Conservation (phyloP, 2,329 filamentous ascomycete genomes). For the Paraconiothyrium sp. region DNA sequence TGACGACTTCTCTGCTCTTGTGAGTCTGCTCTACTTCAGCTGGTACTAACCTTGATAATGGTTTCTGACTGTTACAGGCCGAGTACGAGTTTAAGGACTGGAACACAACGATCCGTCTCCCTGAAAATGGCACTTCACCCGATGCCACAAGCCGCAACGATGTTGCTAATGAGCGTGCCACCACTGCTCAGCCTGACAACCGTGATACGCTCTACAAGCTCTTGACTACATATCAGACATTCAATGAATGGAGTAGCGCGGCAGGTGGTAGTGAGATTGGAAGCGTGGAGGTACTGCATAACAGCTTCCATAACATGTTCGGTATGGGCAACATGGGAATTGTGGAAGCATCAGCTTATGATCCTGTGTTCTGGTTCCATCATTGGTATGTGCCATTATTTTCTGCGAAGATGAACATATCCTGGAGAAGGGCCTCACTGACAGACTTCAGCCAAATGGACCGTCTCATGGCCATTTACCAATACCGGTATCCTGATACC, state of each 20-base stretch:
- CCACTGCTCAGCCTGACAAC: conserved; percentile 40
- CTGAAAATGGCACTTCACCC: conserved; percentile 30
- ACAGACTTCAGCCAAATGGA: conserved; percentile 33
- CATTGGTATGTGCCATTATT: conserved; percentile 29
- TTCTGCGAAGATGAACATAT: background rate
- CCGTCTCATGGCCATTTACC: conserved; percentile 38
- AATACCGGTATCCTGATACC: conserved; percentile 44
- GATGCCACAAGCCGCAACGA: conserved; percentile 42
- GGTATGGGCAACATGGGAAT: conserved; percentile 56
- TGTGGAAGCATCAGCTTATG: conserved; percentile 42
- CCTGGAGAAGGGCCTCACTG: background rate
- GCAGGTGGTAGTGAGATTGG: conserved; percentile 43
- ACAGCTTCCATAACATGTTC: conserved; percentile 43
- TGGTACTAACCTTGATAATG: background rate
- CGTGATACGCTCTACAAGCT: conserved; percentile 45
- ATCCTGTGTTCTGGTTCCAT: conserved; percentile 47
- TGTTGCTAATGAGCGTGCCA: conserved; percentile 35
- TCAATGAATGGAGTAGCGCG: conserved; percentile 44
- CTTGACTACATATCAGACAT: conserved; percentile 42
- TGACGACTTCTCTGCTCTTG: conserved; percentile 39
- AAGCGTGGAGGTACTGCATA: conserved; percentile 44
- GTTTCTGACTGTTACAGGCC: conserved; percentile 23
- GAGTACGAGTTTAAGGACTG: conserved; percentile 45
- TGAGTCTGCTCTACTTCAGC: conserved; percentile 19
- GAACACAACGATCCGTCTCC: conserved; percentile 43